Evolutionary conservation across 23 red algal species (phyloP), one percentile per base, ranked within the genome.

Genomic region (Chondrus crispus): DNA sequence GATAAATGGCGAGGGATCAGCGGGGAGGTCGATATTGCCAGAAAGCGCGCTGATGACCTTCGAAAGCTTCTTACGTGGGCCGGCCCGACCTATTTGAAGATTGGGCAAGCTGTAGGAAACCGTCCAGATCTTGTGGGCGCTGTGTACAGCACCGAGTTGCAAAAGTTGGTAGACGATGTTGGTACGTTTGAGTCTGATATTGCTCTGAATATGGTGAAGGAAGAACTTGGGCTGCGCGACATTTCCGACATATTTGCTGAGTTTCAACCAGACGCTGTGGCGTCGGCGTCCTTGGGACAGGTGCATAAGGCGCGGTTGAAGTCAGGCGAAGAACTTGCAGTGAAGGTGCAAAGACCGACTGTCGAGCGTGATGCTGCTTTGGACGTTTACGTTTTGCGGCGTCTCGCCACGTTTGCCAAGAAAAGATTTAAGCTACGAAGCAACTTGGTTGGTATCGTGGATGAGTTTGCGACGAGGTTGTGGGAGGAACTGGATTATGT

Each of bases 401-500:
- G 53, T 7, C 38, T 99, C 13, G 97, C 94, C 36, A 33, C 43
- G 4, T 89, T 63, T 47, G 74, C 62, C 0, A 84, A 86, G 44
- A 80, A 81, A 18, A 80, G 81, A 5, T 94, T 99, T 51, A 63
- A 85, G 29, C 76, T 99, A 39, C 90, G 97, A 22, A 95, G 94
- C 32, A 88, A 99, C 84, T 29, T 99, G 54, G 93, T 87, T 62
- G 97, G 88, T 2, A 95, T 99, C 72, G 80, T 96, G 19, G 97
- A 99, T 64, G 97, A 99, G 79, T 99, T 96, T 81, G 97, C 91
- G 2, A 85, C 85, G 1, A 89, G 92, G 50, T 83, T 99, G 2
- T 96, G 93, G 74, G 94, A 99, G 46, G 97, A 99, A 66, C 74
- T 96, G 74, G 95, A 99, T 75, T 99, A 99, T 63, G 87, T 92